phyloP scores from a whole-genome alignment of 495 filamentous ascomycete genomes.

The Hypoxylon crocopeplum region DNA sequence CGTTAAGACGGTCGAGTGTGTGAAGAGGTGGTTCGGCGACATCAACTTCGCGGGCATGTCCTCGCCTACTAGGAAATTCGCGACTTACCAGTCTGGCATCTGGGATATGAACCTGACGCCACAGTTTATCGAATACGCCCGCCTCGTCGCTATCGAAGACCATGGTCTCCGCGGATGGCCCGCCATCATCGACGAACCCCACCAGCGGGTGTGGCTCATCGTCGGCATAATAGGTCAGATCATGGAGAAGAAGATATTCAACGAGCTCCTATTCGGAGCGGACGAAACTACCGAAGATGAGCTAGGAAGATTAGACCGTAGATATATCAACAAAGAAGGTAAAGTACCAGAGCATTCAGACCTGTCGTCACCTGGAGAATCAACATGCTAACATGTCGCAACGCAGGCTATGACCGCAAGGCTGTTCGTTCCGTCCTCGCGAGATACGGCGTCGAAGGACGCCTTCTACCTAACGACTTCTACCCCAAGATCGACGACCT shows the following conservation, averaged over 20 bases:
- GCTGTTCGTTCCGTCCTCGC: conserved; percentile 40
- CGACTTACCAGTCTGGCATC: neutral
- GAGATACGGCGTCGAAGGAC: conserved; percentile 34
- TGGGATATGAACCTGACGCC: conserved; percentile 31
- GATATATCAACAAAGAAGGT: conserved; percentile 49
- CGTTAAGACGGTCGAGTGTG: conserved; percentile 14
- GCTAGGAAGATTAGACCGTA: conserved; percentile 45
- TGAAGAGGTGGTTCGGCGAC: conserved; percentile 30
- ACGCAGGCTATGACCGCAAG: conserved; percentile 52
- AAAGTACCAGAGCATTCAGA: conserved; percentile 10
- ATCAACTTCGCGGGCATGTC: conserved; percentile 5
- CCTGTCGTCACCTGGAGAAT: neutral
- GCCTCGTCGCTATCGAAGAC: conserved; percentile 47
- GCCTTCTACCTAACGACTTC: conserved; percentile 48
- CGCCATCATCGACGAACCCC: conserved; percentile 39
- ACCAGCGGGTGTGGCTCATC: conserved; percentile 49
- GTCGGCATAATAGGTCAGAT: conserved; percentile 50
- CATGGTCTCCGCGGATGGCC: conserved; percentile 49
- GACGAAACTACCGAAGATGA: conserved; percentile 32
- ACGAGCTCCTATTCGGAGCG: conserved; percentile 53
- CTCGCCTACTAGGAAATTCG: neutral
- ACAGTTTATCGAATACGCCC: conserved; percentile 46
- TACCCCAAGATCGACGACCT: conserved; percentile 49
- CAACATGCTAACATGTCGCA: neutral
- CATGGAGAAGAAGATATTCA: conserved; percentile 52